Evolutionary conservation across 768 basidiomycete genomes (phyloP).

Genomic region (Pseudohyphozyma bogoriensis): DNA sequence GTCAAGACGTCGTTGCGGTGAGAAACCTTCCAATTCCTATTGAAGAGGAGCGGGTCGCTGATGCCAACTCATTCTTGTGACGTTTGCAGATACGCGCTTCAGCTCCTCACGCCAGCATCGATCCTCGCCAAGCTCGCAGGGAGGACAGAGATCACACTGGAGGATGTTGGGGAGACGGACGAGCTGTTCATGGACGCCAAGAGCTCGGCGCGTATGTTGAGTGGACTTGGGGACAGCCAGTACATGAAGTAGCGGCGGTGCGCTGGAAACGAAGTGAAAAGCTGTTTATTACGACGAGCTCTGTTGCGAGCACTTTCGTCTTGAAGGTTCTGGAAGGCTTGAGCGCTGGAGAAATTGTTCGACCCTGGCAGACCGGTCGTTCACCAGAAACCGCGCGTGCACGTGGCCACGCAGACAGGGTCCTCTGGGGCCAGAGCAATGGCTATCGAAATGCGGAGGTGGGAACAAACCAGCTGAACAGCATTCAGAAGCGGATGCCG

Average conservation of each 20-base stretch:
- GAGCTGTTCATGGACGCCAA: constrained; percentile 84
- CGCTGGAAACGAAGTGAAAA: too few species aligned
- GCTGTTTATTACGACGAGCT: too few species aligned
- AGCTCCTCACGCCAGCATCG: constrained; percentile 79
- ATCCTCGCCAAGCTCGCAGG: constrained; percentile 72
- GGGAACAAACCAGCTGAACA: too few species aligned
- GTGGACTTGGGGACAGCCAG: constrained; percentile 12
- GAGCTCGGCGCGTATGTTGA: constrained; percentile 16
- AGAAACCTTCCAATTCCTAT: not conserved
- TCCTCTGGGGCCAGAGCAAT: too few species aligned
- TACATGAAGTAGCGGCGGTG: constrained; percentile 28
- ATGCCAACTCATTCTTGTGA: not conserved
- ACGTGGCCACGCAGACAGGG: too few species aligned
- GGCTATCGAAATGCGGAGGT: too few species aligned
- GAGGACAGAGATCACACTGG: constrained; percentile 65
- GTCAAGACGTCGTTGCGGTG: constrained; percentile 31
- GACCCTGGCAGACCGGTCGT: too few species aligned
- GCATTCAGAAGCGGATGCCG: too few species aligned
- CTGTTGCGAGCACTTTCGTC: too few species aligned
- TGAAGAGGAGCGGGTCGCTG: not conserved
- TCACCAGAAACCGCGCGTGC: too few species aligned
- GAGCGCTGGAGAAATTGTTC: too few species aligned
- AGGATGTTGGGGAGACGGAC: constrained; percentile 86
- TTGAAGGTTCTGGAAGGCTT: too few species aligned
- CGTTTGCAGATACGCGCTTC: constrained; percentile 65